Evolutionary conservation across 768 basidiomycete species (phyloP), one percentile per base, ranked within the genome.

Genomic region (Arthromyces matolae): DNA sequence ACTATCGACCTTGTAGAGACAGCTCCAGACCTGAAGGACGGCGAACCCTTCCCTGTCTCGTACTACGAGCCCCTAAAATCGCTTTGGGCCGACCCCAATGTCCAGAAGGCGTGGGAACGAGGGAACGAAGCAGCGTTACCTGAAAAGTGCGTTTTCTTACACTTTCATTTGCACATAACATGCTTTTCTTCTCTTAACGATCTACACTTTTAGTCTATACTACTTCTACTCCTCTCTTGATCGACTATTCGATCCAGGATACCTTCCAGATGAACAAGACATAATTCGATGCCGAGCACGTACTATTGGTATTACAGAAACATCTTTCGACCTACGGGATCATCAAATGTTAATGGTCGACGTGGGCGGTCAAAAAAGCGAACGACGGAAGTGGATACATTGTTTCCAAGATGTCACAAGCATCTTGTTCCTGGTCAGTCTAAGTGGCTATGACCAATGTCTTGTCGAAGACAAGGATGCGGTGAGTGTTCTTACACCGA

Each of bases 341-440:
- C 84, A 90, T 48, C 84, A 89, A 55, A 84, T 93, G 83, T 74
- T 92, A 45, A 90, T 97, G 86, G 87, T 96, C 47, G 93, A 96
- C 60, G 93, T 89, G 28, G 88, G 88, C 23, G 93, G 93, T 5
- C 93, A 96, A 71, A 91, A 94, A 75, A 90, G 85, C 64, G 93
- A 93, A 64, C 71, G 93, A 51, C 75, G 90, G 65, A 94, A 93
- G 65, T 93, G 91, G 91, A 93, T 93, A 57, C 91, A 93, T 60
- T 92, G 89, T 63, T 94, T 93, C 71, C 90, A 93, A 69, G 89
- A 94, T 60, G 93, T 95, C 43, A 94, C 92, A 3, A 87, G 87
- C 53, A 94, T 97, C 44, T 67, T 96, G 42, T 97, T 97, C 70
- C 64, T 95, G 56, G 91, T 93, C 57, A 89, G 89, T 58, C 68